phyloP scores from a whole-genome alignment of 257 asterid genomes.

The Knoxia roxburghii region DNA sequence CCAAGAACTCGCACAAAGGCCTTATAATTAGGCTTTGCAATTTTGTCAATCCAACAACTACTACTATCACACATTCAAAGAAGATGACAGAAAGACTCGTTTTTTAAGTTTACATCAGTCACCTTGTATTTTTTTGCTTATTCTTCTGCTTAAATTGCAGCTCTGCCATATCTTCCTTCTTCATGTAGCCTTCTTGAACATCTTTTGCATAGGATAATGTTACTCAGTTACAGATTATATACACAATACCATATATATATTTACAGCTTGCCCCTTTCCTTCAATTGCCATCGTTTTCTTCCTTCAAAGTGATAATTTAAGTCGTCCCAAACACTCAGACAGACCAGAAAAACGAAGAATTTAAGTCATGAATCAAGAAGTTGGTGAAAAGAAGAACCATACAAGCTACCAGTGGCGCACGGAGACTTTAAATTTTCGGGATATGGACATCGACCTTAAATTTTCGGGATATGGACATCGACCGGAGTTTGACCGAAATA shows the following conservation, averaged over 20 bases:
- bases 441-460: too few relatives aligned
- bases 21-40: neutral
- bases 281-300: neutral
- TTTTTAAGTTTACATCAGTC: slow-evolving; percentile 11
- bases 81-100: slow-evolving; percentile 14
- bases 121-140: slow-evolving; percentile 10
- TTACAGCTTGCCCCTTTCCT: neutral
- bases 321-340: too few relatives aligned
- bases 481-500: too few relatives aligned
- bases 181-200: neutral
- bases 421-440: too few relatives aligned
- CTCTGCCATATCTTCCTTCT: neutral
- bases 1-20: slow-evolving; percentile 6
- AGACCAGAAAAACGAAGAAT: too few relatives aligned
- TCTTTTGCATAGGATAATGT: slow-evolving; percentile 1
- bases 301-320: too few relatives aligned
- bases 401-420: too few relatives aligned
- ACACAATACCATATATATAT: neutral
- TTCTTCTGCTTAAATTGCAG: slow-evolving; percentile 7
- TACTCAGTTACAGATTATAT: neutral
- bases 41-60: slow-evolving; percentile 11
- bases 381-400: too few relatives aligned
- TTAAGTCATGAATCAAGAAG: too few relatives aligned
- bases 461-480: too few relatives aligned
- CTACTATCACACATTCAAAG: too few relatives aligned